Percentiles rank a stretch among this genome's conserved stretches.
Conservation (phyloP, 176 grass and related monocot genomes). For the Rhynchospora breviuscula region DNA sequence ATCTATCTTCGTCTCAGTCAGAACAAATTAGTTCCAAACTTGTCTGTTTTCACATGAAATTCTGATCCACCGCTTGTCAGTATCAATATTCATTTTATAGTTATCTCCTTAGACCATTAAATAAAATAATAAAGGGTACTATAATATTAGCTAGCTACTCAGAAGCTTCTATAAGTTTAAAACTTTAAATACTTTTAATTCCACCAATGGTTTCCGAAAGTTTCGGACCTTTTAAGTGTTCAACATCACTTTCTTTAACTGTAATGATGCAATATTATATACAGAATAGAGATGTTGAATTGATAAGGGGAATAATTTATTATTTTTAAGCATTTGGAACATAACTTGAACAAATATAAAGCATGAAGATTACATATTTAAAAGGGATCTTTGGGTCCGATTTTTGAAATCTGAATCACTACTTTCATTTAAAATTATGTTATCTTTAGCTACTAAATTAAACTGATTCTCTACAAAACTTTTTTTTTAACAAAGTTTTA, state of each 20-base stretch:
- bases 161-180: not conserved
- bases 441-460: too few species aligned
- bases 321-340: too few species aligned
- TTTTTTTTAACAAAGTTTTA: too few species aligned
- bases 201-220: not conserved
- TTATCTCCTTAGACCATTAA: not conserved
- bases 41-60: not conserved
- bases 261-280: too few species aligned
- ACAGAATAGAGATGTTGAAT: too few species aligned
- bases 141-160: not conserved
- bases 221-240: not conserved
- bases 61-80: not conserved
- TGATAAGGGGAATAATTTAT: too few species aligned
- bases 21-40: not conserved
- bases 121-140: not conserved
- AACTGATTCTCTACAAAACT: too few species aligned
- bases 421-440: too few species aligned
- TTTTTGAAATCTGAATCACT: too few species aligned
- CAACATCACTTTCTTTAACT: not conserved
- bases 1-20: not conserved
- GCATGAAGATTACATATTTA: too few species aligned
- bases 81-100: not conserved
- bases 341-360: too few species aligned
- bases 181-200: not conserved
- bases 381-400: too few species aligned